Conservation (phyloP, 306 rosid genomes). For the Benincasa hispida region DNA sequence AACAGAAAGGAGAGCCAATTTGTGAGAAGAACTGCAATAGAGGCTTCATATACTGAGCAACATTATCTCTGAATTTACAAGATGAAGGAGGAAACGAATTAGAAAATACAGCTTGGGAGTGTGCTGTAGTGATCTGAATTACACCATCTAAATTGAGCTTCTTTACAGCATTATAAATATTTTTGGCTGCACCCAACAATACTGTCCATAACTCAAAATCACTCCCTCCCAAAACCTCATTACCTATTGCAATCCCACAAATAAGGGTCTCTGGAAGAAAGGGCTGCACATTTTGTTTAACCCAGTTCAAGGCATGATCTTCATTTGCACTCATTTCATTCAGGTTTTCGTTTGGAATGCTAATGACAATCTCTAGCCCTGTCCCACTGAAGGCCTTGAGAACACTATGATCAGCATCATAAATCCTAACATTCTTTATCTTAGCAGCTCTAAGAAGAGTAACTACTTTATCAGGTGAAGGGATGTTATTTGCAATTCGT, state of each 20-base stretch:
- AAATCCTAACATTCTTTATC: conserved; percentile 74
- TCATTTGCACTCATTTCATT: conserved; percentile 60
- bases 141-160: conserved; percentile 31
- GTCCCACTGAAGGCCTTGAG: conserved; percentile 76
- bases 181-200: conserved; percentile 68
- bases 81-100: conserved; percentile 85
- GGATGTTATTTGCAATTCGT: conserved; percentile 77
- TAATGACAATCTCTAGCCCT: conserved; percentile 83
- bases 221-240: conserved; percentile 62
- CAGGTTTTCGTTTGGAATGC: conserved; percentile 50
- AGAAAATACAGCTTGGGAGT: conserved; percentile 60
- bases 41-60: conserved; percentile 73
- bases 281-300: conserved; percentile 66
- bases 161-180: conserved; percentile 57
- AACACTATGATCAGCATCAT: conserved; percentile 79
- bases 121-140: conserved; percentile 68
- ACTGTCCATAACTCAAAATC: conserved; percentile 33
- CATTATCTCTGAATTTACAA: conserved; percentile 42
- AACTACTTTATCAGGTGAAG: conserved; percentile 79
- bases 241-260: conserved; percentile 74
- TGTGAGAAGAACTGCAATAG: conserved; percentile 70
- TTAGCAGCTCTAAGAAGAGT: conserved; percentile 77
- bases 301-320: conserved; percentile 76
- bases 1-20: conserved; percentile 79
- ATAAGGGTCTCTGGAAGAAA: conserved; percentile 66